Conservation (phyloP, 495 filamentous ascomycete species). For the Pyrenopolyporus hunteri region DNA sequence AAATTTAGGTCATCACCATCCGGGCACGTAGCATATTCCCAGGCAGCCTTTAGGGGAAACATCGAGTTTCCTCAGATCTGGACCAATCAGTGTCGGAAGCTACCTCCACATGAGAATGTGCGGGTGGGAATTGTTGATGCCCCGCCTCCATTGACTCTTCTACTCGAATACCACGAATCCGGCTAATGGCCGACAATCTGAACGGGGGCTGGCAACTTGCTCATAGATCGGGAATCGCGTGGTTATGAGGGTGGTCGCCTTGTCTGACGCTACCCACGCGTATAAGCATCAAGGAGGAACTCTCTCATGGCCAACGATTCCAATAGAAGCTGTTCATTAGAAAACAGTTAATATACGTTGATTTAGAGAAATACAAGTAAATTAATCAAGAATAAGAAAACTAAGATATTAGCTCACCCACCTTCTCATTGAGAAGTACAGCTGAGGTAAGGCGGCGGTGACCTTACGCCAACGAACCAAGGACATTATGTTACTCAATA, state of each 20-base stretch:
- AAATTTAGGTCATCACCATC: too few relatives aligned
- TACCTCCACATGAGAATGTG: too few relatives aligned
- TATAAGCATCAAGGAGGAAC: not conserved
- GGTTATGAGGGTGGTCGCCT: not conserved
- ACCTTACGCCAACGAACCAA: too few relatives aligned
- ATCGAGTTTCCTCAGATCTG: too few relatives aligned
- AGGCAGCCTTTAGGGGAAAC: too few relatives aligned
- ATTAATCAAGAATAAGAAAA: not conserved
- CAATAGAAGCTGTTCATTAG: not conserved
- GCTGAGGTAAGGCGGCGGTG: too few relatives aligned
- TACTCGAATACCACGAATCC: not conserved
- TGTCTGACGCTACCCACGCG: not conserved
- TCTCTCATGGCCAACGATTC: not conserved
- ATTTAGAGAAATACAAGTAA: slow-evolving; percentile 2
- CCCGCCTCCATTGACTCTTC: not conserved
- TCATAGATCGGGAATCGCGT: not conserved
- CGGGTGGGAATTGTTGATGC: too few relatives aligned
- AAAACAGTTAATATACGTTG: not conserved
- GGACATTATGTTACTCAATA: not conserved
- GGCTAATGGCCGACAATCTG: not conserved
- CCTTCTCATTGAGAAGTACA: slow-evolving; percentile 12
- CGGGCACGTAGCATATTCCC: too few relatives aligned
- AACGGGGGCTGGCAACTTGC: not conserved
- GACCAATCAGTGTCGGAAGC: too few relatives aligned
- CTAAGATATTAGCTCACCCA: slow-evolving; percentile 5